These are phyloP conservation scores for Pseudozyma hubeiensis DNA, from an alignment of 1,284 basidiomycete species.

Conservation along the genomic window DNA sequence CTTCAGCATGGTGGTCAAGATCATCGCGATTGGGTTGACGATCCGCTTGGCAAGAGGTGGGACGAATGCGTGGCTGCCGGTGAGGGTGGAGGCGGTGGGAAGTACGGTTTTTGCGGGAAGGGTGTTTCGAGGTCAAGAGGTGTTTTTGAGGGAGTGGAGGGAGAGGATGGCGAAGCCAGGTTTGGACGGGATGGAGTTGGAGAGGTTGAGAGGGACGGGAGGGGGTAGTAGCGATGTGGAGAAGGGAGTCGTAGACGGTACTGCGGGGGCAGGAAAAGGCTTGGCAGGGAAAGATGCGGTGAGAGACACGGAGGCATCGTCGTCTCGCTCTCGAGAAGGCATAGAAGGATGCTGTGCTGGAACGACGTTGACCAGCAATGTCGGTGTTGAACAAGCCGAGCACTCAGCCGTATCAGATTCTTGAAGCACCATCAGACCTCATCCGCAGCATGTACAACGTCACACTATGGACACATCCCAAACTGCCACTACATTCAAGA, in stretches of 20 bases:
- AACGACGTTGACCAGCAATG: too few relatives aligned
- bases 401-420: too few relatives aligned
- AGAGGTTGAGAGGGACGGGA: background rate
- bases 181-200: constrained; percentile 11
- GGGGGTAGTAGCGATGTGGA: background rate
- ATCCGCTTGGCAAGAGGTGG: background rate
- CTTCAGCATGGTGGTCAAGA: constrained; percentile 21
- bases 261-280: background rate
- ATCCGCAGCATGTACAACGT: background rate
- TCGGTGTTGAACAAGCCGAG: too few relatives aligned
- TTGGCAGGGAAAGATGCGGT: background rate
- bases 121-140: constrained; percentile 36
- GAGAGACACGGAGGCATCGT: background rate
- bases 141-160: constrained; percentile 8
- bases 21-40: constrained; percentile 7
- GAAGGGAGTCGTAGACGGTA: background rate
- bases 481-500: too few relatives aligned
- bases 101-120: constrained; percentile 35
- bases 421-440: too few relatives aligned
- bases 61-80: constrained; percentile 20
- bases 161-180: constrained; percentile 20
- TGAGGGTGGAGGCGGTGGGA: constrained; percentile 19
- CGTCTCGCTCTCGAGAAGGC: too few relatives aligned
- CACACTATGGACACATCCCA: too few relatives aligned
- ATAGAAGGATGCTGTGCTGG: too few relatives aligned